Conservation (phyloP, 73 alveolate genomes). For the Paramecium sonneborni region DNA sequence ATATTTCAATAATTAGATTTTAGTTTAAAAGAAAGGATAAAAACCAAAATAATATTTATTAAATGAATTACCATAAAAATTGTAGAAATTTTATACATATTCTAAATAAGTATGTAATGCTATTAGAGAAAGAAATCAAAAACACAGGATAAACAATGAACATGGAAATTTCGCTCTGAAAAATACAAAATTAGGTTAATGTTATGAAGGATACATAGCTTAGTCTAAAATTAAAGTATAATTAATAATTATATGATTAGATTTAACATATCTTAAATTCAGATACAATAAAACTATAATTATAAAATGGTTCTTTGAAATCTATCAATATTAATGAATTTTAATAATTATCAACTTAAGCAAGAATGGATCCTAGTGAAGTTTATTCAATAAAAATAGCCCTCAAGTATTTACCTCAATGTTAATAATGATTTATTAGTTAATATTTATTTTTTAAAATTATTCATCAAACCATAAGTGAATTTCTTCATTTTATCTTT, state of each 20-base stretch:
- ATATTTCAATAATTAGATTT: not conserved
- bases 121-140: constrained; percentile 37
- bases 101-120: constrained; percentile 55
- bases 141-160: constrained; percentile 14
- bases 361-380: constrained; percentile 44
- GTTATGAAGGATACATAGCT: constrained; percentile 35
- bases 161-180: constrained; percentile 8
- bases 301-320: not conserved
- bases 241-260: not conserved
- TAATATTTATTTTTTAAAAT: not conserved
- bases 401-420: constrained; percentile 9
- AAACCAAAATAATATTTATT: not conserved
- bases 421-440: constrained; percentile 29
- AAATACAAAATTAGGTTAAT: constrained; percentile 1
- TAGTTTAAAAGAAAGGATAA: not conserved
- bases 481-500: constrained; percentile 23
- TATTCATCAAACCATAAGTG: constrained; percentile 50
- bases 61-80: constrained; percentile 8
- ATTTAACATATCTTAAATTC: not conserved
- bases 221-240: constrained; percentile 20
- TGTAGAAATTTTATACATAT: constrained; percentile 16
- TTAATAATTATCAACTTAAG: not conserved
- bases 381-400: constrained; percentile 45
- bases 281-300: not conserved
- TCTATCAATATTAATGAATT: not conserved